A percentile compares a stretch with the other conserved stretches of the same genome.
These are phyloP conservation scores for Gnaphalium uliginosum DNA, from an alignment of 129 eudicot genomes.

Conservation along the genomic window DNA sequence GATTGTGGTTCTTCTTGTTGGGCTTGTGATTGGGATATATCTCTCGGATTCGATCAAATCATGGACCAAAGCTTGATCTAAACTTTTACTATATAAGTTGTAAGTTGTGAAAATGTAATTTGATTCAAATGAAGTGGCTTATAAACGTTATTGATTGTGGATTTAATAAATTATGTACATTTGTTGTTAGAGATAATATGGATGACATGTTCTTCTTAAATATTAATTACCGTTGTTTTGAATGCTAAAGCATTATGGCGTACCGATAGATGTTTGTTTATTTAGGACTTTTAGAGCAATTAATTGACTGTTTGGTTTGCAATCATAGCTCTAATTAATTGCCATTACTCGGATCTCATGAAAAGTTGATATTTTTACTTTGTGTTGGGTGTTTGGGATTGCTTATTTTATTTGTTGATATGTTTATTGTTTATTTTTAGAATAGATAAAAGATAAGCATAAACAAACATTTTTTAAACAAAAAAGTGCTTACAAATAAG, in stretches of 20 bases:
- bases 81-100: background rate
- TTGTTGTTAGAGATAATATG: background rate
- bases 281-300: background rate
- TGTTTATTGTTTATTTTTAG: too few species aligned
- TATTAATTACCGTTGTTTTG: background rate
- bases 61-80: conserved; percentile 24
- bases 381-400: too few species aligned
- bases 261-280: background rate
- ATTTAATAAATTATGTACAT: conserved; percentile 2
- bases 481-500: too few species aligned
- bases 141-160: too few species aligned
- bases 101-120: background rate
- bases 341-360: background rate
- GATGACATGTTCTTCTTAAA: background rate
- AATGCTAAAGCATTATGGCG: background rate
- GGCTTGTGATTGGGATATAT: conserved; percentile 48
- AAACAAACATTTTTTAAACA: too few species aligned
- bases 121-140: background rate
- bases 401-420: too few species aligned
- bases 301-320: background rate
- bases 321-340: background rate
- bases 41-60: conserved; percentile 35
- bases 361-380: background rate
- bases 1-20: conserved; percentile 37
- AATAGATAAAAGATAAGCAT: too few species aligned